These are phyloP conservation scores for Penicillium italicum DNA, from an alignment of 2,329 filamentous ascomycete genomes.

Conservation along the genomic window DNA sequence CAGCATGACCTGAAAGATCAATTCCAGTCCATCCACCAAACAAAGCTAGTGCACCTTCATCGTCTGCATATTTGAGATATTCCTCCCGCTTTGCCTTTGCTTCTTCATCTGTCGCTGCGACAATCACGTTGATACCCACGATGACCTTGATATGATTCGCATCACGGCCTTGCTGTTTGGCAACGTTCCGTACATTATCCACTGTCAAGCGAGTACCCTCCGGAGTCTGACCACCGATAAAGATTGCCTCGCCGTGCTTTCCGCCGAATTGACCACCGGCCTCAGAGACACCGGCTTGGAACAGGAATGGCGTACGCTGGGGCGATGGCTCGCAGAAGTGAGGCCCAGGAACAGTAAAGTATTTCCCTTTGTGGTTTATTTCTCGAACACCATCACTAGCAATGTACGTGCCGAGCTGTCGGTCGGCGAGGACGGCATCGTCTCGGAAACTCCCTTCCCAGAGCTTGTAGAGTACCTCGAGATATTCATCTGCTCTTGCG, in stretches of 20 bases:
- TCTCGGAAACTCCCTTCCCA: slow-evolving; percentile 51
- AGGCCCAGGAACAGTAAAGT: slow-evolving; percentile 31
- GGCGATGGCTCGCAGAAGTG: slow-evolving; percentile 40
- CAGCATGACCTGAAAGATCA: slow-evolving; percentile 20
- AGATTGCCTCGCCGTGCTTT: slow-evolving; percentile 41
- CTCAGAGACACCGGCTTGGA: slow-evolving; percentile 44
- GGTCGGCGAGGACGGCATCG: slow-evolving; percentile 27
- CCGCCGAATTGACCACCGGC: slow-evolving; percentile 43
- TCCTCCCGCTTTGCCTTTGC: slow-evolving; percentile 41
- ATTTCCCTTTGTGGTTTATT: slow-evolving; percentile 32
- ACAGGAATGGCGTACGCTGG: slow-evolving; percentile 44
- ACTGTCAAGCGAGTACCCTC: slow-evolving; percentile 36
- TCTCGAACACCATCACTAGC: slow-evolving; percentile 20
- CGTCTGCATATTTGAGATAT: slow-evolving; percentile 39
- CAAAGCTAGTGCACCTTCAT: slow-evolving; percentile 39
- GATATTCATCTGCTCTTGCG: slow-evolving; percentile 44
- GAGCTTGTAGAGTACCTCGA: slow-evolving; percentile 43
- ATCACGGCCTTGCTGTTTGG: slow-evolving; percentile 34
- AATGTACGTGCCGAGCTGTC: slow-evolving; percentile 6
- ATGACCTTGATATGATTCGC: slow-evolving; percentile 17
- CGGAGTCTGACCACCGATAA: slow-evolving; percentile 40
- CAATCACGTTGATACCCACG: slow-evolving; percentile 40
- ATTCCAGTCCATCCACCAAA: slow-evolving; percentile 45
- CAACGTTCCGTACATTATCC: slow-evolving; percentile 36
- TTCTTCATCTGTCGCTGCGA: slow-evolving; percentile 41